These are phyloP conservation scores for Chaetoceros muelleri DNA, from an alignment of 108 stramenopile species.

Conservation along the genomic window DNA sequence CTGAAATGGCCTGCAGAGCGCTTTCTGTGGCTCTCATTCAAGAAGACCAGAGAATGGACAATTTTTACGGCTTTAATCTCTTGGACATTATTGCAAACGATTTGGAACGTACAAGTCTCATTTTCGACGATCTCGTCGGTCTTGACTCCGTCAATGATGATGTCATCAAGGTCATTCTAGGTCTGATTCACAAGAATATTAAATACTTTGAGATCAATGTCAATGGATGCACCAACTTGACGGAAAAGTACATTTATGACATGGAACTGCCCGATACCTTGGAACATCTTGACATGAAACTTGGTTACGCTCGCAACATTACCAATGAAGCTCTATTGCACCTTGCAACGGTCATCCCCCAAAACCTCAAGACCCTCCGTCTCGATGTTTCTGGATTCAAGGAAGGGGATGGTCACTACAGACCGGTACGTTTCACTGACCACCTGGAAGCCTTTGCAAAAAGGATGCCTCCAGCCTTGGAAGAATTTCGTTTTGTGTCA, in stretches of 20 bases:
- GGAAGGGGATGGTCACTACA: not conserved
- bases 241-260: not conserved
- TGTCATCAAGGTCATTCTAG: not conserved
- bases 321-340: not conserved
- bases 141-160: not conserved
- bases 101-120: not conserved
- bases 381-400: not conserved
- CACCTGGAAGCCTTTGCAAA: not conserved
- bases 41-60: not conserved
- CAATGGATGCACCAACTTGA: not conserved
- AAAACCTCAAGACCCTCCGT: not conserved
- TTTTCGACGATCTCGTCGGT: not conserved
- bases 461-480: not conserved
- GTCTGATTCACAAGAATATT: not conserved
- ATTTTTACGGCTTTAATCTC: not conserved
- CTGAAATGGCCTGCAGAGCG: not conserved
- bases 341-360: not conserved
- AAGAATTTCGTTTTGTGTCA: not conserved
- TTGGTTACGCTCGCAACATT: not conserved
- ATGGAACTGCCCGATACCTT: not conserved
- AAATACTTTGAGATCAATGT: not conserved
- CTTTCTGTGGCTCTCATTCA: not conserved
- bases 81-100: not conserved
- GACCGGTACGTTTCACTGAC: not conserved
- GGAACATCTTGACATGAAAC: not conserved